Conservation (phyloP, 2,329 filamentous ascomycete species). For the Claviceps arundinis region DNA sequence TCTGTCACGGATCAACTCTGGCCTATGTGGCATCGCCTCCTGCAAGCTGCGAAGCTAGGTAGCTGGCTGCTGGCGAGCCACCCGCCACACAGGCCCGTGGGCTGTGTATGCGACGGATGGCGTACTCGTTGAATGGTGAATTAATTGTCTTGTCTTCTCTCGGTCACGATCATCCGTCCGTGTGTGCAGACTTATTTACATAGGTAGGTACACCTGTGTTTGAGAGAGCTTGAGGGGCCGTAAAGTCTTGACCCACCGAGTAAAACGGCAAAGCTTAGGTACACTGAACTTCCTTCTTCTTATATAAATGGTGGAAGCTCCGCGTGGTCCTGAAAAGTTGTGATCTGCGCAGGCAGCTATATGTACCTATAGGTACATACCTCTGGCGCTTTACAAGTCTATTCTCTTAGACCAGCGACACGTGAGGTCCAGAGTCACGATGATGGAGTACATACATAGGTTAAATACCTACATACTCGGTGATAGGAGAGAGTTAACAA, state of each 20-base stretch:
- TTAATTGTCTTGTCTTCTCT: background rate
- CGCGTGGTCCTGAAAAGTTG: slow-evolving; percentile 3
- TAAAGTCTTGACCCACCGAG: no score
- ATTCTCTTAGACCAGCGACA: background rate
- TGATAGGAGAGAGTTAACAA: background rate
- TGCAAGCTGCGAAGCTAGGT: background rate
- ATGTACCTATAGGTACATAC: background rate
- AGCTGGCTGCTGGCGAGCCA: background rate
- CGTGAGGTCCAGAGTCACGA: background rate
- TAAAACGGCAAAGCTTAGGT: background rate
- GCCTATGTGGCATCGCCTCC: background rate
- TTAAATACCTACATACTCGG: background rate
- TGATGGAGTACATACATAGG: background rate
- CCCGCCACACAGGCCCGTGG: background rate
- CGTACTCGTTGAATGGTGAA: background rate
- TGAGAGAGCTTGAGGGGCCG: background rate
- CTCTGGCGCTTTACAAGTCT: background rate
- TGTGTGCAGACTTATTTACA: background rate
- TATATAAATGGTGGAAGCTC: slow-evolving; percentile 1
- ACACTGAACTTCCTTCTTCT: background rate
- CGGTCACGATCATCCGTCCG: slow-evolving; percentile 5
- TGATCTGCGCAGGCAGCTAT: background rate
- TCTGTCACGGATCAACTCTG: background rate
- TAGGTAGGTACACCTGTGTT: background rate
- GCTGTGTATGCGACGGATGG: slow-evolving; percentile 7